Conservation (phyloP, 768 basidiomycete species). For the Austroboletus eburneus region DNA sequence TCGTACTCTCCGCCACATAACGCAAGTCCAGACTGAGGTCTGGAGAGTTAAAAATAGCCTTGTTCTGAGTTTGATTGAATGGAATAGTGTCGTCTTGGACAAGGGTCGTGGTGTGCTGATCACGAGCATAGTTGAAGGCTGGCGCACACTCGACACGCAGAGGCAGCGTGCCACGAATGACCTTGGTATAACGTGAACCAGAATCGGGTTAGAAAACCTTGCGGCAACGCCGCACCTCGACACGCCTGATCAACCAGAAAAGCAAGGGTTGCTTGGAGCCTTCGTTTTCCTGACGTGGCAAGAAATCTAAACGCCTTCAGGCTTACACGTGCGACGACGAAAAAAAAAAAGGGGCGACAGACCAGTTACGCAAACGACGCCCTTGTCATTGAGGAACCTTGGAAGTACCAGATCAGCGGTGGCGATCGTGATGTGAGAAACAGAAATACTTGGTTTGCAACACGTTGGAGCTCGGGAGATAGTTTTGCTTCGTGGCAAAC, state of each 20-base stretch:
- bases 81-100: slow-evolving; percentile 45
- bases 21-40: slow-evolving; percentile 69
- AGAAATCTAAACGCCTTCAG: slow-evolving; percentile 52
- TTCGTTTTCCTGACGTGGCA: slow-evolving; percentile 55
- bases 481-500: slow-evolving; percentile 77
- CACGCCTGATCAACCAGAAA: slow-evolving; percentile 79
- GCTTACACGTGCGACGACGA: not conserved
- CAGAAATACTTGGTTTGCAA: slow-evolving; percentile 67
- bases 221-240: slow-evolving; percentile 54
- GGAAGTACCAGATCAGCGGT: not conserved
- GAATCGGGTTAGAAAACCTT: not conserved
- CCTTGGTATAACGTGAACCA: slow-evolving; percentile 32
- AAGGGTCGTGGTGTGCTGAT: slow-evolving; percentile 61
- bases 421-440: not conserved
- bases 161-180: slow-evolving; percentile 78
- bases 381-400: slow-evolving; percentile 80
- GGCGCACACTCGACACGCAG: slow-evolving; percentile 89
- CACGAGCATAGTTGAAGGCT: slow-evolving; percentile 92
- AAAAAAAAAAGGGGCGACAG: slow-evolving; percentile 1
- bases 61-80: slow-evolving; percentile 42
- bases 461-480: slow-evolving; percentile 79
- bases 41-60: slow-evolving; percentile 59
- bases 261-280: slow-evolving; percentile 58
- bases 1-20: slow-evolving; percentile 57
- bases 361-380: slow-evolving; percentile 84